Evolutionary conservation across 2,329 filamentous ascomycete genomes (phyloP), one percentile per base, ranked within the genome.

Genomic region (Colletotrichum nymphaeae): DNA sequence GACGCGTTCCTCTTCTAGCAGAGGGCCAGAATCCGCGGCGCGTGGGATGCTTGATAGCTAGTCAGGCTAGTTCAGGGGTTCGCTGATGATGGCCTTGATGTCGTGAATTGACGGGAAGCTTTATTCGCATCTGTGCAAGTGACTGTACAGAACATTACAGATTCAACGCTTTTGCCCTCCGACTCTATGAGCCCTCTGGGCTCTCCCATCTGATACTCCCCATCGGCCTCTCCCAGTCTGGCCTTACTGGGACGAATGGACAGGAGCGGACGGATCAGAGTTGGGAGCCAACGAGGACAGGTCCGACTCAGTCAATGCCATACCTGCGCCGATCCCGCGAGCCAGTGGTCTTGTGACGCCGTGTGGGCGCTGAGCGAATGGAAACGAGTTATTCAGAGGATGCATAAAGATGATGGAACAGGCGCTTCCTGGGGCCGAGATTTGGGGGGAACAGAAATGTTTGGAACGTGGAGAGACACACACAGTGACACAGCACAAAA

Each of bases 391-490:
- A 32, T 26, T 12, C 24, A 35, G 46, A 53, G 19, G 55, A 46
- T 73, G 62, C 67, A 65, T 73, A 42, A 71, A 62, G 42, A 24
- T 56, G 67, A 37, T 71, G 67, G 67, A 71, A 73, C 71, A 73
- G 59, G 70, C 32, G 69, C 65, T 69, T 69, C 69, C 12, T 28
- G 52, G 52, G 57, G 30, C 53, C 32, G 63, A 66, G 62, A 52
- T 24, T 52, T 19, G 35, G 35, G 14, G 37, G 9, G 49, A 63
- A 16, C 49, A 58, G 30, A 52, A 8, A 16, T 42, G 30, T 56
- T 62, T 26, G 32, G 46, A 49, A 26, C 32, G 19, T 28, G 12
- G 32, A 37, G 35, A n/a, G 14, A 28, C 19, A 26, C 26, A 4
- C 4, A 26, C 26, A 26, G 24, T 24, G 24, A 24, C 26, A 63